phyloP scores from a whole-genome alignment of 2,329 filamentous ascomycete genomes.

The Cryphonectria naterciae region DNA sequence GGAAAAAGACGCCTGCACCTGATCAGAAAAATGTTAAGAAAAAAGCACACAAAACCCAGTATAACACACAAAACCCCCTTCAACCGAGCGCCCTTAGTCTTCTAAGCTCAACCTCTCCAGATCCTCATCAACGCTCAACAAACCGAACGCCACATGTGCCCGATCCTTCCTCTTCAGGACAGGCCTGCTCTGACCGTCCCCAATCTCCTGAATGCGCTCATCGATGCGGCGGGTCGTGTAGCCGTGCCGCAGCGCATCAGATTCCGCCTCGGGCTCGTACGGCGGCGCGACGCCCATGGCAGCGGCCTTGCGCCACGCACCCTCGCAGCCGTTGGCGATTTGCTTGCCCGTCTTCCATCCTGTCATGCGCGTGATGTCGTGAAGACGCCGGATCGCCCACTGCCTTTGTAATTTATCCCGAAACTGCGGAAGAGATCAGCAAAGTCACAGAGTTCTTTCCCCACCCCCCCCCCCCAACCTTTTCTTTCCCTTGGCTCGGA shows the following conservation, averaged over 20 bases:
- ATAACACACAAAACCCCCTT: too few species aligned
- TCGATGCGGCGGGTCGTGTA: constrained; percentile 58
- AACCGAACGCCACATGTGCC: constrained; percentile 75
- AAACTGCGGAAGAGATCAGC: constrained; percentile 55
- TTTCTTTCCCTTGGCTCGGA: constrained; percentile 62
- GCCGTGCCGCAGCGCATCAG: constrained; percentile 25
- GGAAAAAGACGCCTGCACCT: not conserved
- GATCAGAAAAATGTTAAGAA: not conserved
- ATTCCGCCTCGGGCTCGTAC: constrained; percentile 57
- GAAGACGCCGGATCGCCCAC: constrained; percentile 76
- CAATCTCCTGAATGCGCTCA: constrained; percentile 53
- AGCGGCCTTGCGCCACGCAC: constrained; percentile 77
- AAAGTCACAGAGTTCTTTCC: not conserved
- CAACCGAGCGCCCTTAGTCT: constrained; percentile 26
- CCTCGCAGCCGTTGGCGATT: constrained; percentile 84
- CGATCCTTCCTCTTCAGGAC: constrained; percentile 66
- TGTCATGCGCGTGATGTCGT: constrained; percentile 76
- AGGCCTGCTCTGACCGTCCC: constrained; percentile 48
- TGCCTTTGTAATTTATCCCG: constrained; percentile 71
- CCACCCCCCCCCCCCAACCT: not conserved
- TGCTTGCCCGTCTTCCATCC: constrained; percentile 85
- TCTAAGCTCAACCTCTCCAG: constrained; percentile 65
- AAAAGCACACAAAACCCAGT: not conserved
- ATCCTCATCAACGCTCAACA: constrained; percentile 79
- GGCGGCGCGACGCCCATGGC: constrained; percentile 75